Percentiles rank a stretch among this genome's conserved stretches.
Conservation (phyloP, 371 early-diverging fungal genomes). For the Parasitella parasitica region DNA sequence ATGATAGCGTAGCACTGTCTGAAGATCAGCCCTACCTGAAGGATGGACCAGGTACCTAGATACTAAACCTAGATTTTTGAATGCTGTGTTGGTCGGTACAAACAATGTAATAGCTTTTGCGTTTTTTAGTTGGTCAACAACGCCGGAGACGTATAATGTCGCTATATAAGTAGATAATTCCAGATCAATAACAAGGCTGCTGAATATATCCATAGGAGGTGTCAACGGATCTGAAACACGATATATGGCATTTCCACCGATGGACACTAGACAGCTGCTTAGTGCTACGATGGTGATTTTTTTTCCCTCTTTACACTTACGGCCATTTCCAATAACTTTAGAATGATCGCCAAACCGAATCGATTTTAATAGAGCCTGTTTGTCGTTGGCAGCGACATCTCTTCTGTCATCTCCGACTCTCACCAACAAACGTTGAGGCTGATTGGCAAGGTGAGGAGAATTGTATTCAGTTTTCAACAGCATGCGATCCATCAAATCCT, state of each 20-base stretch:
- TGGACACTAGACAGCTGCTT: constrained; percentile 22
- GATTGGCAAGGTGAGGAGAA: constrained; percentile 8
- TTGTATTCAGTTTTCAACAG: constrained; percentile 41
- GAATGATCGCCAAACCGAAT: constrained; percentile 33
- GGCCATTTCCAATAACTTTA: constrained; percentile 21
- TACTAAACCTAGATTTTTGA: constrained; percentile 46
- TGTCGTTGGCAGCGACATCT: background rate
- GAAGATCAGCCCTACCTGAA: constrained; percentile 29
- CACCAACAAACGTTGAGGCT: constrained; percentile 18
- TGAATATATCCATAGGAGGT: constrained; percentile 33
- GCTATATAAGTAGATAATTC: constrained; percentile 46
- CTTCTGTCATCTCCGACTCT: background rate
- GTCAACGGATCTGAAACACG: constrained; percentile 32
- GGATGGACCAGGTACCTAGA: constrained; percentile 47
- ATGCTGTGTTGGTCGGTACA: constrained; percentile 54
- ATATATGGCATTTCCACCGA: constrained; percentile 33
- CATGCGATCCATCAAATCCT: constrained; percentile 37
- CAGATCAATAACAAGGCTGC: constrained; percentile 35
- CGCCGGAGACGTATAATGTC: constrained; percentile 35
- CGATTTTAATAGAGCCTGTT: constrained; percentile 6
- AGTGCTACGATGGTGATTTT: background rate
- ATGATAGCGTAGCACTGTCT: constrained; percentile 46
- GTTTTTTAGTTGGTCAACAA: constrained; percentile 29
- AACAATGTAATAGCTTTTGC: constrained; percentile 53
- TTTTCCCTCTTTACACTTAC: constrained; percentile 13